Base-by-base conservation (phyloP, 106 monocot genomes). In the Acorus calamus region DNA sequence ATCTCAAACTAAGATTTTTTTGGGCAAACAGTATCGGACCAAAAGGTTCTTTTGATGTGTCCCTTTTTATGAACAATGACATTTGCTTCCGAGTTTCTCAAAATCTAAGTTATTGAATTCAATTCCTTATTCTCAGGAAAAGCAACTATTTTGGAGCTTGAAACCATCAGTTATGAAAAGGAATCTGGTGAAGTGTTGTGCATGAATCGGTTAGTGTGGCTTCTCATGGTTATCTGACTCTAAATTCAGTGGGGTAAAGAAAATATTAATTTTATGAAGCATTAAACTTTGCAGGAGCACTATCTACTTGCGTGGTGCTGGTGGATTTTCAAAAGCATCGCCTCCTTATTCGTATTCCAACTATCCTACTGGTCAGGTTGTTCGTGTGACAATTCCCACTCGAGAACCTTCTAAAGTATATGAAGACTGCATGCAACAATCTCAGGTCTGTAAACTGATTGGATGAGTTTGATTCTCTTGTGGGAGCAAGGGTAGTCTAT, bases 281-380 rank as follows among this genome's bases (percentile, higher is more conserved):
- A 46, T 47, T 8, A 28, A 11, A 4, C 55, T 62, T 62, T 77
- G 71, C 80, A 98, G 98, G 85, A 91, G 79, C 60, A 76, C 85
- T 4, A 46, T 88, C n/a, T 98, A 76, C 68, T 65, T 98, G 66
- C 87, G 92, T 28, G 98, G 88, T 71, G 80, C 83, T 78, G 98
- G 98, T 66, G 92, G 98, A 9, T 98, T 98, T 73, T 98, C 98
- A 58, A 88, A 83, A 54, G 74, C 79, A 43, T 73, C 88, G 46
- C 61, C 42, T 48, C 74, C 80, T 55, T 98, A 73, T 78, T 85
- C 98, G 43, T 88, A 88, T 88, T 14, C 75, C 61, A 86, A 65
- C 58, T 88, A 88, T 73, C 81, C 91, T 52, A 46, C 72, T 42
- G 67, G 74, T 67, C 92, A 92, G 70, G 75, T 86, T 73, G 74